A percentile compares a stretch with the other conserved stretches of the same genome.
These are phyloP conservation scores for Trichoderma oligosporum DNA, from an alignment of 2,329 filamentous ascomycete genomes.

Conservation along the genomic window DNA sequence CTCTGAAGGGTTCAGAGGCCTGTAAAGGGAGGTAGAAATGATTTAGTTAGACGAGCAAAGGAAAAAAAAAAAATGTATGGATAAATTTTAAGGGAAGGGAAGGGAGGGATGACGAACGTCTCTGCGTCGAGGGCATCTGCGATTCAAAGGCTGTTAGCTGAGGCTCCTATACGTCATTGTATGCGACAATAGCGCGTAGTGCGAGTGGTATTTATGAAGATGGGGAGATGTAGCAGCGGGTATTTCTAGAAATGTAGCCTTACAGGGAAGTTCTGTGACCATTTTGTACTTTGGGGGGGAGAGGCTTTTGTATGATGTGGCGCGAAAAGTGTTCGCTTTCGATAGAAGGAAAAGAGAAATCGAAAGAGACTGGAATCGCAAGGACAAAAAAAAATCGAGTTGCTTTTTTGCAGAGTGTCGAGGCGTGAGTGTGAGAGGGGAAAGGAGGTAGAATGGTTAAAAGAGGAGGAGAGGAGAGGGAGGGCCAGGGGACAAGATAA, in stretches of 20 bases:
- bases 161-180: background rate
- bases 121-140: constrained; percentile 96
- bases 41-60: background rate
- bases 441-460: background rate
- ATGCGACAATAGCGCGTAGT: background rate
- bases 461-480: background rate
- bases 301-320: background rate
- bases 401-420: too few relatives aligned
- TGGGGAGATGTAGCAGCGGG: background rate
- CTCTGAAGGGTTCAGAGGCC: constrained; percentile 85
- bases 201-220: background rate
- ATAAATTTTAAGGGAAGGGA: constrained; percentile 15
- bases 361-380: background rate
- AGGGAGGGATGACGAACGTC: constrained; percentile 56
- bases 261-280: constrained; percentile 49
- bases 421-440: background rate
- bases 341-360: background rate
- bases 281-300: constrained; percentile 32
- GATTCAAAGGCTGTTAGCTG: background rate
- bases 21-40: constrained; percentile 33
- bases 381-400: background rate
- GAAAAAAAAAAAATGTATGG: background rate
- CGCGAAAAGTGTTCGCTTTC: background rate
- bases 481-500: background rate
- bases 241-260: constrained; percentile 25